phyloP scores from a whole-genome alignment of 768 basidiomycete species.

The Tylopilus sp. region DNA sequence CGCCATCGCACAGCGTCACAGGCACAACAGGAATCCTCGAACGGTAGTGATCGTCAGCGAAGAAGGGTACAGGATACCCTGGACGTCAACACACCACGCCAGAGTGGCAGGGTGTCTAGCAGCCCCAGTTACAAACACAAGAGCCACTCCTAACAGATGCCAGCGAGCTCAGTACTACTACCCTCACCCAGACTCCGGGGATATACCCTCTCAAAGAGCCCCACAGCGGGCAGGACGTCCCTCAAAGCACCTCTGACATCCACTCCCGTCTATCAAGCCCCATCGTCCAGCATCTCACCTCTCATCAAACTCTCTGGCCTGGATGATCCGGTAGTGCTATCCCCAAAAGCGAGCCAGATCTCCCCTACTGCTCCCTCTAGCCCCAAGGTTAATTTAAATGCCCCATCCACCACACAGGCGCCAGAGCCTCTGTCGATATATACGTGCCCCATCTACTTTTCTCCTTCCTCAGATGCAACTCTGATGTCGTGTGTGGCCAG shows the following conservation, averaged over 20 bases:
- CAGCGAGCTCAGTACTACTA: neutral
- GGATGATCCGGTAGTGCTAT: neutral
- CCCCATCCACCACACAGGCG: neutral
- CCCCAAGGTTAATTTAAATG: too few relatives aligned
- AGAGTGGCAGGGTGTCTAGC: too few relatives aligned
- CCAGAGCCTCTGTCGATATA: conserved; percentile 51
- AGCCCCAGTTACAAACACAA: neutral
- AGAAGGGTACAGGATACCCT: conserved; percentile 4
- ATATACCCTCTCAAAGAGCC: conserved; percentile 4
- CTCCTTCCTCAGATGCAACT: conserved; percentile 68
- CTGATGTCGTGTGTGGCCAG: conserved; percentile 72
- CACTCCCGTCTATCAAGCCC: neutral
- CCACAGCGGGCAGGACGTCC: too few relatives aligned
- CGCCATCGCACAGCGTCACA: conserved; percentile 8
- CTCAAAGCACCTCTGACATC: neutral
- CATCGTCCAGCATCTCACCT: neutral
- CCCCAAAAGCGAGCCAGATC: neutral
- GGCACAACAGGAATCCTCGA: neutral
- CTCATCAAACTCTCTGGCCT: conserved; percentile 6
- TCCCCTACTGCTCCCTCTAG: neutral
- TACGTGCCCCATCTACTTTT: conserved; percentile 79
- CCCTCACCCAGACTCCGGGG: conserved; percentile 18
- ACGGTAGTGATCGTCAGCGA: conserved; percentile 11
- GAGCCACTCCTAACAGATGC: neutral
- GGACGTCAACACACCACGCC: too few relatives aligned